Conservation (phyloP, 495 filamentous ascomycete genomes). For the Xylaria castorea region DNA sequence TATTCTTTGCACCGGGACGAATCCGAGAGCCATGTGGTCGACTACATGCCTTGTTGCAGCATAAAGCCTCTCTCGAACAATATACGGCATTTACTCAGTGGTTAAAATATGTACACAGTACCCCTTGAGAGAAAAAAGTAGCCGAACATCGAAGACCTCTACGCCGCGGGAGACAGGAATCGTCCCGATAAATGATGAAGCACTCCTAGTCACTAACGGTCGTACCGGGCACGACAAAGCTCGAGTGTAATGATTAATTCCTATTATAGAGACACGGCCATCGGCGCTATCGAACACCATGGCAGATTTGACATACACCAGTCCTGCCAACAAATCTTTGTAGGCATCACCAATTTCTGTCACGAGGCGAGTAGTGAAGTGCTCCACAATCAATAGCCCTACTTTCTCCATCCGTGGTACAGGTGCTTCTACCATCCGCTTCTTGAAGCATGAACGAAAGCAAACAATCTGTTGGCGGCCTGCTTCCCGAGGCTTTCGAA, state of each 20-base stretch:
- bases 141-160: not conserved
- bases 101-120: not conserved
- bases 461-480: not conserved
- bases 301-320: not conserved
- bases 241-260: not conserved
- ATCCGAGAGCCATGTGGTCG: conserved; percentile 4
- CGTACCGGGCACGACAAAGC: not conserved
- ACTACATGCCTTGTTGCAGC: not conserved
- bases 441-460: not conserved
- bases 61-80: not conserved
- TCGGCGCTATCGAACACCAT: not conserved
- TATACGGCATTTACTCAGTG: not conserved
- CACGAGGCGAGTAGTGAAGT: not conserved
- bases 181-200: not conserved
- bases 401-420: not conserved
- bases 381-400: not conserved
- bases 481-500: no score
- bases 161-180: not conserved
- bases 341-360: not conserved
- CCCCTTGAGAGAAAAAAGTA: not conserved
- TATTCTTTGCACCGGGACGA: not conserved
- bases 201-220: not conserved
- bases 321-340: not conserved
- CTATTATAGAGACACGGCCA: not conserved
- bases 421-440: not conserved